Conservation (phyloP, 1,284 basidiomycete species). For the Stygiomarasmius scandens region DNA sequence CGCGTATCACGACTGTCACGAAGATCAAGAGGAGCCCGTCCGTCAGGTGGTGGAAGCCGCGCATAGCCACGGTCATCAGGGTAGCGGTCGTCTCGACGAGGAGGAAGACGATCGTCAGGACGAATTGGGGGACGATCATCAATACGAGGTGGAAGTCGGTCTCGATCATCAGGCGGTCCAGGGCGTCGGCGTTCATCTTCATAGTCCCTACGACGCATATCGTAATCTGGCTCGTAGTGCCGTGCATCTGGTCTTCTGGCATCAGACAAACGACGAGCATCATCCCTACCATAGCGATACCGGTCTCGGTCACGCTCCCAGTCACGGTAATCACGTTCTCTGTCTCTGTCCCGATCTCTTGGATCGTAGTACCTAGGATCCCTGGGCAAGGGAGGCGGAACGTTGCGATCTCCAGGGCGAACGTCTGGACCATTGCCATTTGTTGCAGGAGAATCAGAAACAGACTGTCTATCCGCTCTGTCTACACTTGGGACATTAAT, state of each 20-base stretch:
- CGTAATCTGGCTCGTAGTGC: constrained; percentile 45
- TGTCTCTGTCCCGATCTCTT: constrained; percentile 33
- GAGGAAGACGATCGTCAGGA: not conserved
- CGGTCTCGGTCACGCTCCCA: constrained; percentile 32
- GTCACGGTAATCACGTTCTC: constrained; percentile 33
- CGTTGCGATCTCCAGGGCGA: constrained; percentile 5
- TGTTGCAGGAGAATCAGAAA: not conserved
- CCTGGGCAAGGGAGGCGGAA: no score
- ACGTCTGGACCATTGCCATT: not conserved
- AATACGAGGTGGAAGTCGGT: constrained; percentile 18
- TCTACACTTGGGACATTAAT: no score
- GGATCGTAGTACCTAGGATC: constrained; percentile 3
- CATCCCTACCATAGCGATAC: constrained; percentile 35
- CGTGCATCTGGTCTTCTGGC: constrained; percentile 43
- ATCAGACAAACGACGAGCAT: constrained; percentile 31
- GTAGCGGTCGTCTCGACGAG: not conserved
- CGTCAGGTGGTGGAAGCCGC: not conserved
- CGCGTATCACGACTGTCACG: not conserved
- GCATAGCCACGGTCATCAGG: not conserved
- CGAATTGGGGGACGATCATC: no score
- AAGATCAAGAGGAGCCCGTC: not conserved
- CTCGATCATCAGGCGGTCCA: constrained; percentile 14
- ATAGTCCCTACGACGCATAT: constrained; percentile 25
- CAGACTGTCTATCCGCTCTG: not conserved
- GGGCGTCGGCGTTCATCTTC: constrained; percentile 24